Percentiles rank a stretch among this genome's conserved stretches.
These are phyloP conservation scores for Ganoderma sinense DNA, from an alignment of 1,284 basidiomycete species.

Conservation along the genomic window DNA sequence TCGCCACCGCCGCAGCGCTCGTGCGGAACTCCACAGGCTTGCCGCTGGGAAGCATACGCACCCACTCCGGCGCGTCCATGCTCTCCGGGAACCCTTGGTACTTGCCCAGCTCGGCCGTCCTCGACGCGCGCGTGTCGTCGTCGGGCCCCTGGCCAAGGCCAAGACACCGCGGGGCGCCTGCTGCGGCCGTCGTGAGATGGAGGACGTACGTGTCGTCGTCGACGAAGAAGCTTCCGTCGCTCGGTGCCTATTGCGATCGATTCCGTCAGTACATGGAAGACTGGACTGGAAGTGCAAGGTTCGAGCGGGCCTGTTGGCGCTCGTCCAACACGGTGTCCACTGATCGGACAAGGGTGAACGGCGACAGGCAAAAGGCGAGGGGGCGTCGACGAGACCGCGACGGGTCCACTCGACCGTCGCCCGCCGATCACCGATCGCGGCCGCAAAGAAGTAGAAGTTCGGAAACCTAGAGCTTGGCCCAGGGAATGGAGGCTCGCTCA, in stretches of 20 bases:
- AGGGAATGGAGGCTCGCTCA: constrained; percentile 17
- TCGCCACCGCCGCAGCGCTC: constrained; percentile 19
- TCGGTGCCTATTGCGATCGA: constrained; percentile 20
- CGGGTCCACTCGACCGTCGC: background rate
- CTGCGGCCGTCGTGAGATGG: constrained; percentile 23
- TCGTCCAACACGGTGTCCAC: background rate
- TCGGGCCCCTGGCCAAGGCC: background rate
- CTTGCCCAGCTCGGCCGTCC: constrained; percentile 24
- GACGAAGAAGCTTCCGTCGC: constrained; percentile 22
- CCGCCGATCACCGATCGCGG: background rate
- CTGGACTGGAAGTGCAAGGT: background rate
- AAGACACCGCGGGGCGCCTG: constrained; percentile 1
- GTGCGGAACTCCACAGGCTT: constrained; percentile 26
- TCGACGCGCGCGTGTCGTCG: background rate
- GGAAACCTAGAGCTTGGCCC: background rate
- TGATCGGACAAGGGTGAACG: background rate
- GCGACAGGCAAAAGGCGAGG: too few relatives aligned
- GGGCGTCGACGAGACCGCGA: background rate
- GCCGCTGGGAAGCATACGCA: constrained; percentile 14
- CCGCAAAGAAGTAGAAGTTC: background rate
- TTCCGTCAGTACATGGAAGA: background rate
- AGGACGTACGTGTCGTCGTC: constrained; percentile 31
- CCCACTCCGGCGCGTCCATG: constrained; percentile 31
- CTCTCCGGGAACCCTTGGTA: constrained; percentile 26
- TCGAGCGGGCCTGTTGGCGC: background rate